phyloP scores from a whole-genome alignment of 352 stramenopile genomes.

The Thalassiosira mediterranea region DNA sequence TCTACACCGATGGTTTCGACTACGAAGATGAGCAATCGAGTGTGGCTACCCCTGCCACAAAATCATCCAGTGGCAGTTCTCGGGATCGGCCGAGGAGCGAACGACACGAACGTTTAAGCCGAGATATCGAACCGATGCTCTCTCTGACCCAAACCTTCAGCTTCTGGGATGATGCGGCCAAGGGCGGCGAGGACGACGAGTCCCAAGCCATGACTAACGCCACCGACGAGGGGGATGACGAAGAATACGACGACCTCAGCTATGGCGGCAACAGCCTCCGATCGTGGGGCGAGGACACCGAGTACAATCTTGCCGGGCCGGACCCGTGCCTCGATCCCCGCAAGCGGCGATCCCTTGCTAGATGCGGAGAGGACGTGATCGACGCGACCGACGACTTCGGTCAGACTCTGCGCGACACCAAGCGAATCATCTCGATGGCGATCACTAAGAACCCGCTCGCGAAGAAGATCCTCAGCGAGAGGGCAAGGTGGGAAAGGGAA shows the following conservation, averaged over 20 bases:
- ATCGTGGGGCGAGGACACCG: too few relatives aligned
- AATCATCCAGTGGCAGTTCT: too few relatives aligned
- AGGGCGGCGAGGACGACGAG: not conserved
- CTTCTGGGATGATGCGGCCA: slow-evolving; percentile 12
- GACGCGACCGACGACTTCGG: not conserved
- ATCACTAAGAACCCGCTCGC: not conserved
- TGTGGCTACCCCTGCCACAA: too few relatives aligned
- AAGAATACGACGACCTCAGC: too few relatives aligned
- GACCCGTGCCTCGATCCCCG: not conserved
- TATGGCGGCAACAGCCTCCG: slow-evolving; percentile 5
- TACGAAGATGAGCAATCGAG: too few relatives aligned
- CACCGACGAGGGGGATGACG: not conserved
- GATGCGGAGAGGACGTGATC: not conserved
- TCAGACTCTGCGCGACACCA: not conserved
- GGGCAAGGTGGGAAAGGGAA: slow-evolving; percentile 6
- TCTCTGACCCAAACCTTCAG: slow-evolving; percentile 17
- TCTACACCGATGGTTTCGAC: too few relatives aligned
- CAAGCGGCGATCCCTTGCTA: not conserved
- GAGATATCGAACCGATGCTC: slow-evolving; percentile 3
- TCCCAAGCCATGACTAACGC: slow-evolving; percentile 4
- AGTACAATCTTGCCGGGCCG: too few relatives aligned
- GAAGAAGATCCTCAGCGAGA: not conserved
- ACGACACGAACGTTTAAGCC: not conserved
- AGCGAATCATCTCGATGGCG: not conserved
- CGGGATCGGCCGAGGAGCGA: too few relatives aligned